Conservation (phyloP, 1,284 basidiomycete species). For the Sporisorium reilianum region DNA sequence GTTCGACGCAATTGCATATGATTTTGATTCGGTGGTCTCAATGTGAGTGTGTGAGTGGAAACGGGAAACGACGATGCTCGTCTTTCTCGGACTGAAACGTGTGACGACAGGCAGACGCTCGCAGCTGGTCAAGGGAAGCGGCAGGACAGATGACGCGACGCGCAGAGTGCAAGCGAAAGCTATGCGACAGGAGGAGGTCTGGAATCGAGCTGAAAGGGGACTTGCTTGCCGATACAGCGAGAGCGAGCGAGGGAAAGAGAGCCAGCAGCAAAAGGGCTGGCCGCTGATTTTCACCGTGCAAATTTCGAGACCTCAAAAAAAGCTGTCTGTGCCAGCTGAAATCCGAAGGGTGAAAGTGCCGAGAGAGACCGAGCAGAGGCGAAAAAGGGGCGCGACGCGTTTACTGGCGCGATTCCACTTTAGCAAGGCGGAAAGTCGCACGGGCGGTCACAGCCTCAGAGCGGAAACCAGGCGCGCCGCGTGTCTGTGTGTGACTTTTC, state of each 20-base stretch:
- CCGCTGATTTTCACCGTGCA: too few species aligned
- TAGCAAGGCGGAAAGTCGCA: slow-evolving; percentile 4
- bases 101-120: background rate
- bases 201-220: background rate
- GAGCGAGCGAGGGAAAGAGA: background rate
- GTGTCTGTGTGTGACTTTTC: background rate
- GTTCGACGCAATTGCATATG: slow-evolving; percentile 1
- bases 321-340: too few species aligned
- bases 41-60: too few species aligned
- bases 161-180: slow-evolving; percentile 4
- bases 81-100: background rate
- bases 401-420: slow-evolving; percentile 36
- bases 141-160: slow-evolving; percentile 9
- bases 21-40: background rate
- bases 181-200: background rate
- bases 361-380: background rate
- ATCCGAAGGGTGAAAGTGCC: background rate
- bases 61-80: too few species aligned
- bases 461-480: background rate
- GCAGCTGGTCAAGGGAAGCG: background rate
- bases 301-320: too few species aligned
- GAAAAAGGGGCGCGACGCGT: slow-evolving; percentile 33
- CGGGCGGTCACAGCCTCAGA: background rate
- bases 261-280: background rate
- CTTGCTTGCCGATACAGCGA: background rate